phyloP scores from a whole-genome alignment of 2,329 filamentous ascomycete genomes.

The Lecanosticta acicola region DNA sequence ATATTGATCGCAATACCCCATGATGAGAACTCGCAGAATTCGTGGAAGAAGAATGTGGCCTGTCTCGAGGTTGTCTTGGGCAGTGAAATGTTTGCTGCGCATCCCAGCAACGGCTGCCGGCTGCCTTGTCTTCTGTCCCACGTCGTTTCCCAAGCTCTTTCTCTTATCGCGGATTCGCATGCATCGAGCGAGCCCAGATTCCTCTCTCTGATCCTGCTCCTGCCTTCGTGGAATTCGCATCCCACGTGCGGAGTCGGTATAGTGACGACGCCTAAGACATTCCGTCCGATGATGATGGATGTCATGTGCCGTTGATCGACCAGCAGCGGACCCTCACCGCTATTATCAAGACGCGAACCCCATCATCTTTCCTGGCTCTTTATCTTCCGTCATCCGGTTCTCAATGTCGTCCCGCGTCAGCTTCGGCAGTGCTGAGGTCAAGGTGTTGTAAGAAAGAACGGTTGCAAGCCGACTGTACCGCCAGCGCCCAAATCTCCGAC shows the following conservation, averaged over 20 bases:
- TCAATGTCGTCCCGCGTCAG: background rate
- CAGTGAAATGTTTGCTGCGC: background rate
- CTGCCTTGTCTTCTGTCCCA: background rate
- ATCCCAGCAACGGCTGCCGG: background rate
- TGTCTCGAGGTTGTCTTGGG: no score
- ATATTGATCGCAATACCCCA: no score
- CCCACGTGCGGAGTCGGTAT: slow-evolving; percentile 12
- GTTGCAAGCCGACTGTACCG: background rate
- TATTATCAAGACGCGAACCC: background rate
- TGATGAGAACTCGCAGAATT: no score
- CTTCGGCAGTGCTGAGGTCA: background rate
- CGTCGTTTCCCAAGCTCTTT: background rate
- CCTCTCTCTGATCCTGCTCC: background rate
- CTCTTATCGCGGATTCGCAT: background rate
- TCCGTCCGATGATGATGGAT: slow-evolving; percentile 9
- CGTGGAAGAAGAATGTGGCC: no score
- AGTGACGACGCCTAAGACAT: slow-evolving; percentile 13
- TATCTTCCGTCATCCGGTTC: background rate
- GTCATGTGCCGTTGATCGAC: background rate
- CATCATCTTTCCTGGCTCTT: background rate
- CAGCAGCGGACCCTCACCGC: background rate
- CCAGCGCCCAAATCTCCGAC: background rate
- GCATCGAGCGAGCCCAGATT: background rate
- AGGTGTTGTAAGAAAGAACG: background rate
- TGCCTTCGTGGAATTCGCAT: slow-evolving; percentile 1